phyloP scores from a whole-genome alignment of 2,329 filamentous ascomycete species.

The Verticillium longisporum region DNA sequence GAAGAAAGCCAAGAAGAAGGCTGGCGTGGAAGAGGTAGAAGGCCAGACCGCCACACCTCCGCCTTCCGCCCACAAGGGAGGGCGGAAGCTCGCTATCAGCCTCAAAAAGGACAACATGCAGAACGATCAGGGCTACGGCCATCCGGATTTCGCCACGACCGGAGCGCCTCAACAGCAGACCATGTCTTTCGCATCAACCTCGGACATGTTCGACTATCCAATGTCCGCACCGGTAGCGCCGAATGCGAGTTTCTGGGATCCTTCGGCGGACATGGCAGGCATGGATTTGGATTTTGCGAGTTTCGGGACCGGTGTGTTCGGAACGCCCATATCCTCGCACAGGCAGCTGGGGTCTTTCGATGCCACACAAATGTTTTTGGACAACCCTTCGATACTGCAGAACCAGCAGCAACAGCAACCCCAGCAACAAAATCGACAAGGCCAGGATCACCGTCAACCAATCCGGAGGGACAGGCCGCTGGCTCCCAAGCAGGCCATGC shows the following conservation, averaged over 20 bases:
- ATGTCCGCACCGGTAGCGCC: conserved; percentile 49
- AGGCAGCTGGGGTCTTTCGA: conserved; percentile 46
- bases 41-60: conserved; percentile 54
- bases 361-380: conserved; percentile 48
- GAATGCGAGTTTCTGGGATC: conserved; percentile 52
- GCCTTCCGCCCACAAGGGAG: conserved; percentile 47
- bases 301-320: conserved; percentile 36
- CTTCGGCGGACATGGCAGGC: conserved; percentile 38
- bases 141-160: conserved; percentile 41
- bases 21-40: conserved; percentile 27
- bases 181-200: conserved; percentile 38
- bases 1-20: conserved; percentile 40
- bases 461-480: conserved; percentile 36
- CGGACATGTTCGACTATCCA: conserved; percentile 54
- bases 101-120: conserved; percentile 43
- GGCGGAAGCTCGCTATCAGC: conserved; percentile 47
- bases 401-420: conserved; percentile 16
- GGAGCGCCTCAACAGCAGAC: conserved; percentile 39
- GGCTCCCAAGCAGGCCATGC: conserved; percentile 42
- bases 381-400: conserved; percentile 26
- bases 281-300: conserved; percentile 55
- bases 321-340: conserved; percentile 26
- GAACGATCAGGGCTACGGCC: conserved; percentile 47
- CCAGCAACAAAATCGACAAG: conserved; percentile 11
- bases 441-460: conserved; percentile 16